Evolutionary conservation across 1,284 basidiomycete species (phyloP), one percentile per base, ranked within the genome.

Genomic region (Gymnopus androsaceus): DNA sequence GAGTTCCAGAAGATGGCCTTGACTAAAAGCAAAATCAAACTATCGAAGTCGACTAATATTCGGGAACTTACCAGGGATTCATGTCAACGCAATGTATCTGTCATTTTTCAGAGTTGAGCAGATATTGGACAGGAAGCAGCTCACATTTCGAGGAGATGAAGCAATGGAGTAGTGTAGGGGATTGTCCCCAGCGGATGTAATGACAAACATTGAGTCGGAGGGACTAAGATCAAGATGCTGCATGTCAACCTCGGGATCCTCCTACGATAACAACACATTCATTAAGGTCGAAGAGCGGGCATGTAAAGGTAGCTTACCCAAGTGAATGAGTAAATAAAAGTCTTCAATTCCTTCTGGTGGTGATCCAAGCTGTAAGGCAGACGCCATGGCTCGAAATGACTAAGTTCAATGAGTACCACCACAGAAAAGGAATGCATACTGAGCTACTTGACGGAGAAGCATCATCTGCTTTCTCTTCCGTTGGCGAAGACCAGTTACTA

Each of bases 181-280:
- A 65, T 92, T 93, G 70, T 92, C 90, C 0, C 90, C 90, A 0
- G 89, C 91, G 54, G 84, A 87, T 1, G 90, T 92, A 64, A 92
- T 91, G 23, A 86, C 84, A 3, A 92, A 76, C 61, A 93, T 80
- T 11, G 85, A 81, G 70, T 92, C 90, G 7, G 86, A 77, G 33
- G 74, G 71, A 33, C 79, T 79, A 56, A 92, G 69, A 17, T 83
- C 67, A 11, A 92, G 73, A 66, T 85, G 78, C 62, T 81, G 77
- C 77, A 93, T 87, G 64, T 92, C 90, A 59, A 87, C 87, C 12
- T 81, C 79, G 0, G 90, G 90, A 66, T 93, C 90, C 69, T 93
- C 91, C 80, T 81, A 57, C 9, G 1, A 6, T 7, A 21, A 15
- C 3, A 33, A n/a, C n/a, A n/a, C n/a, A 21, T 27, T 19, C 5